Percentiles rank a stretch among this genome's conserved stretches.
Evolutionary conservation across 2,329 filamentous ascomycete species (phyloP).

Genomic region (Colletotrichum trifolii): DNA sequence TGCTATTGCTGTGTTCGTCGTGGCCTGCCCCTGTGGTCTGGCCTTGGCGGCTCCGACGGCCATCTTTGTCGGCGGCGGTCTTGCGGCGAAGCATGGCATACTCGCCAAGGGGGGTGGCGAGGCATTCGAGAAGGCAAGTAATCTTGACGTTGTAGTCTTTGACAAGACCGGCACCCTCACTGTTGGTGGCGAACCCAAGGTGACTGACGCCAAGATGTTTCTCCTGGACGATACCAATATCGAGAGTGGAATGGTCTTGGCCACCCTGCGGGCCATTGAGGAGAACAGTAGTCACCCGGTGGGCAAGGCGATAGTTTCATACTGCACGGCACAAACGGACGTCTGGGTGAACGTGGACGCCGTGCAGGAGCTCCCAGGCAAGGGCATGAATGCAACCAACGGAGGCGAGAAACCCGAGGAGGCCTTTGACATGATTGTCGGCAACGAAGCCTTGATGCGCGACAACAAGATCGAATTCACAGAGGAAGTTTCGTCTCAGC

Average conservation of each 20-base stretch:
- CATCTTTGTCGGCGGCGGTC: slow-evolving; percentile 83
- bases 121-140: slow-evolving; percentile 86
- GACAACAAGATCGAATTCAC: slow-evolving; percentile 58
- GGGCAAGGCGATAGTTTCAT: slow-evolving; percentile 74
- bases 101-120: slow-evolving; percentile 87
- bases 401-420: slow-evolving; percentile 41
- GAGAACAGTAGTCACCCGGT: slow-evolving; percentile 80
- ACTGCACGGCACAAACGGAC: slow-evolving; percentile 59
- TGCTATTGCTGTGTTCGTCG: slow-evolving; percentile 87
- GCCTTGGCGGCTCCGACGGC: slow-evolving; percentile 88
- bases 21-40: slow-evolving; percentile 86
- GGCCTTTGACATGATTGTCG: slow-evolving; percentile 68
- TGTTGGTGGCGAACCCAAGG: slow-evolving; percentile 75
- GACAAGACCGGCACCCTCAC: slow-evolving; percentile 92
- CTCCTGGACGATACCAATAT: slow-evolving; percentile 40
- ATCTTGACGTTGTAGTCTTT: slow-evolving; percentile 82
- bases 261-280: slow-evolving; percentile 70
- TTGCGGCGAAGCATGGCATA: slow-evolving; percentile 83
- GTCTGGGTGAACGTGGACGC: slow-evolving; percentile 48
- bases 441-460: slow-evolving; percentile 77
- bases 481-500: slow-evolving; percentile 44
- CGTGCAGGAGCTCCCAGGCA: slow-evolving; percentile 77
- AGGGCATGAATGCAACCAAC: slow-evolving; percentile 73
- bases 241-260: slow-evolving; percentile 52
- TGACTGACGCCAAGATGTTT: slow-evolving; percentile 66